A percentile compares a stretch with the other conserved stretches of the same genome.
phyloP scores from a whole-genome alignment of 1,284 basidiomycete species.

The Ustilago curta region DNA sequence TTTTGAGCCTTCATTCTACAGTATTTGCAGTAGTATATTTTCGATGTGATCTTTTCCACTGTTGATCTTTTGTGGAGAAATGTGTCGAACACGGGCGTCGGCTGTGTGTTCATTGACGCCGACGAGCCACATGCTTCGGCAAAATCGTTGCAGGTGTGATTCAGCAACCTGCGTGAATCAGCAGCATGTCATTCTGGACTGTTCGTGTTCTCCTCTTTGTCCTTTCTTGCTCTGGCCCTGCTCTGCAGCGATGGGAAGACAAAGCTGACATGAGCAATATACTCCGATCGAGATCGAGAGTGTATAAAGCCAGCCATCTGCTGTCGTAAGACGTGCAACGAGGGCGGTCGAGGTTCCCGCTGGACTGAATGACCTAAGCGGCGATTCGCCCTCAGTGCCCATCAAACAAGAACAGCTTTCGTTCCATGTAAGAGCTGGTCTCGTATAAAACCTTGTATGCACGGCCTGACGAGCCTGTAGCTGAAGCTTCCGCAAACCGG shows the following conservation, averaged over 20 bases:
- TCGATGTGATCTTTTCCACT: no score
- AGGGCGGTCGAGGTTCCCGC: not conserved
- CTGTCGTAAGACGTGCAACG: not conserved
- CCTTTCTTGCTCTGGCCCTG: no score
- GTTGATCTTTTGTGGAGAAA: not conserved
- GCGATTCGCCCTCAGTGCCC: no score
- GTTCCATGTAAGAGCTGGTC: no score
- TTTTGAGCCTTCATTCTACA: no score
- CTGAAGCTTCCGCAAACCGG: not conserved
- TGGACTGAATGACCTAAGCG: not conserved
- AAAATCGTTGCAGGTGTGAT: not conserved
- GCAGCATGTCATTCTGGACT: not conserved
- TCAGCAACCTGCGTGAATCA: conserved; percentile 10
- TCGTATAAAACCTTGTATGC: not conserved
- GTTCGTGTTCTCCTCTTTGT: not conserved
- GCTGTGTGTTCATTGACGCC: not conserved
- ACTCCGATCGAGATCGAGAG: not conserved
- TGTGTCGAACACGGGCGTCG: not conserved
- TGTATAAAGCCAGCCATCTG: not conserved
- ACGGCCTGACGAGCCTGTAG: not conserved
- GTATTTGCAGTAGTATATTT: no score
- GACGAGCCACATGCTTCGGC: not conserved
- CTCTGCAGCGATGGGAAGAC: not conserved
- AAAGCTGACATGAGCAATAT: not conserved
- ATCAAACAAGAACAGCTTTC: no score